phyloP scores from a whole-genome alignment of 2,329 filamentous ascomycete species.

The Thelonectria discophora region DNA sequence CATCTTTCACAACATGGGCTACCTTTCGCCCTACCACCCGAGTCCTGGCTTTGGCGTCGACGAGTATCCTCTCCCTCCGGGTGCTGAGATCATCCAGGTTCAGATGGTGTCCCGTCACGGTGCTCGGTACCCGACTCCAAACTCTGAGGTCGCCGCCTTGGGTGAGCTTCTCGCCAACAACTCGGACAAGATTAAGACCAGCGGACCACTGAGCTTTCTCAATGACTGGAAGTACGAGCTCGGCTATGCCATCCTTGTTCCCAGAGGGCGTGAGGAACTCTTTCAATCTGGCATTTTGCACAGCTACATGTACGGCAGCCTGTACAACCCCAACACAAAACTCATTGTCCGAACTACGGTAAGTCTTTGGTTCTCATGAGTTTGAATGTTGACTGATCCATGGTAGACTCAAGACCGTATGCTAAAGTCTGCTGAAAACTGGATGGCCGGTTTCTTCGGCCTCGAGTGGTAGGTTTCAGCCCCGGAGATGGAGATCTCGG shows the following conservation, averaged over 20 bases:
- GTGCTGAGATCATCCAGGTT: constrained; percentile 74
- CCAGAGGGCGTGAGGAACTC: constrained; percentile 76
- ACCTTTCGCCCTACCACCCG: constrained; percentile 73
- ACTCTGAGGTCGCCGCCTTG: constrained; percentile 63
- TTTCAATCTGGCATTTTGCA: constrained; percentile 74
- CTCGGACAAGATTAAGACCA: constrained; percentile 62
- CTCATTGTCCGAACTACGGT: constrained; percentile 76
- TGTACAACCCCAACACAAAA: constrained; percentile 77
- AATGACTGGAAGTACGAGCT: constrained; percentile 75
- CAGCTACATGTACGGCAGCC: constrained; percentile 75
- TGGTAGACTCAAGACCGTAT: constrained; percentile 75
- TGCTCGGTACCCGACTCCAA: constrained; percentile 74
- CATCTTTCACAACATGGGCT: constrained; percentile 76
- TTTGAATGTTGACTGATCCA: constrained; percentile 23
- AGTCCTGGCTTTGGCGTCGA: constrained; percentile 78
- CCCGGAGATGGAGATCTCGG: not conserved
- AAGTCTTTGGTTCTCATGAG: constrained; percentile 27
- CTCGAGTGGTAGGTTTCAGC: constrained; percentile 64
- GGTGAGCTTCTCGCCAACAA: constrained; percentile 67
- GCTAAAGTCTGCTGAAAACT: constrained; percentile 80
- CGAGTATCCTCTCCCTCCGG: constrained; percentile 73
- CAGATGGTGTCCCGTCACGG: constrained; percentile 79
- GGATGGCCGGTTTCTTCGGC: constrained; percentile 81
- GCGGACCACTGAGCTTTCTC: constrained; percentile 70
- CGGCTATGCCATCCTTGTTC: constrained; percentile 76